Conservation (phyloP, 306 rosid genomes). For the Prunus davidiana region DNA sequence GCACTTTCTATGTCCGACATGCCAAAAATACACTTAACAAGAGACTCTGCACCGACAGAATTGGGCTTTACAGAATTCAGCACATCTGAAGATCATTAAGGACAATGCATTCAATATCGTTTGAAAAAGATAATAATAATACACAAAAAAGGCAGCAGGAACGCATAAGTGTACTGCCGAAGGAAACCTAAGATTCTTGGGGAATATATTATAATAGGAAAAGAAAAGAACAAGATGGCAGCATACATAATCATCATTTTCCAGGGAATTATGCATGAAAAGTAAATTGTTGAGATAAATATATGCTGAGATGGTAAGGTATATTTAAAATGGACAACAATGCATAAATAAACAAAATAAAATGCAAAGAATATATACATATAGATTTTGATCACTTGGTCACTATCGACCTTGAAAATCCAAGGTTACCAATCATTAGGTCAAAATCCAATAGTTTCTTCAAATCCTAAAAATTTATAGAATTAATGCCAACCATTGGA, state of each 20-base stretch:
- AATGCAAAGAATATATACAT: neutral
- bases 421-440: neutral
- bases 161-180: no score
- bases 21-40: conserved; percentile 56
- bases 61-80: conserved; percentile 59
- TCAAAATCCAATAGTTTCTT: neutral
- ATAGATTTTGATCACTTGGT: neutral
- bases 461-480: neutral
- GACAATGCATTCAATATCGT: neutral
- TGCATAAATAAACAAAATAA: neutral
- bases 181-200: neutral
- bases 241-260: conserved; percentile 1
- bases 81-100: conserved; percentile 65
- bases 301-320: neutral
- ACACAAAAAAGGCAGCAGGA: neutral
- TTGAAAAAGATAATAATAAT: neutral
- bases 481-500: neutral
- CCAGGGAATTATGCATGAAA: neutral
- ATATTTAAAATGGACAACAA: neutral
- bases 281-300: neutral
- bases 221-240: neutral
- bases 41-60: conserved; percentile 42
- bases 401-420: neutral
- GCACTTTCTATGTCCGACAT: conserved; percentile 34
- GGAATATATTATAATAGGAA: neutral